phyloP scores from a whole-genome alignment of 805 yeast genomes.

The Hanseniaspora occidentalis region DNA sequence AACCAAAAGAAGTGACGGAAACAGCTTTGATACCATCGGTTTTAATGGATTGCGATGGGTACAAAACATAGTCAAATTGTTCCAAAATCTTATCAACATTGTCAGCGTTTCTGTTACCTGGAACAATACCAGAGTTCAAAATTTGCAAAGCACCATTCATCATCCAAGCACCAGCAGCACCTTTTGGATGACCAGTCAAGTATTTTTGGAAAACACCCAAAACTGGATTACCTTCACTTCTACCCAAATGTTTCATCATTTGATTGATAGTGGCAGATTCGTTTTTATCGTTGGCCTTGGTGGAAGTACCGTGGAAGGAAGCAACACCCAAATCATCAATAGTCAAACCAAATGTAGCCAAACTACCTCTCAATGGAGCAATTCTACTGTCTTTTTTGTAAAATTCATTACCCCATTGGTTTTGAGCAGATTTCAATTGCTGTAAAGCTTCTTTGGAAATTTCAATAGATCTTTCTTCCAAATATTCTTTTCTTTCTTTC shows the following conservation, averaged over 20 bases:
- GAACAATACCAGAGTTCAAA: slow-evolving; percentile 83
- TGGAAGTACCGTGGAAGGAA: slow-evolving; percentile 98
- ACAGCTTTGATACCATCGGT: slow-evolving; percentile 98
- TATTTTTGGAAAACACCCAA: slow-evolving; percentile 97
- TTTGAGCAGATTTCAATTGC: slow-evolving; percentile 81
- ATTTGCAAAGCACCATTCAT: slow-evolving; percentile 95
- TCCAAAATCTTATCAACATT: slow-evolving; percentile 77
- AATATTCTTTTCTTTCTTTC: slow-evolving; percentile 45
- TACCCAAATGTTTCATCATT: slow-evolving; percentile 92
- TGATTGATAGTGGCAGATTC: slow-evolving; percentile 83
- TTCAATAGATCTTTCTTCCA: slow-evolving; percentile 78
- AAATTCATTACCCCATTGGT: slow-evolving; percentile 93
- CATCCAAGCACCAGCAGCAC: slow-evolving; percentile 99
- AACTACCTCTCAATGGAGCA: slow-evolving; percentile 93
- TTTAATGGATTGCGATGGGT: slow-evolving; percentile 85
- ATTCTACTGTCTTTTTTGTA: slow-evolving; percentile 83
- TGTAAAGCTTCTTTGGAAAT: slow-evolving; percentile 71
- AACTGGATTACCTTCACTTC: slow-evolving; percentile 96
- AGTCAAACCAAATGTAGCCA: slow-evolving; percentile 86
- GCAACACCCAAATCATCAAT: slow-evolving; percentile 94
- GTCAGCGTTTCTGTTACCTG: slow-evolving; percentile 98
- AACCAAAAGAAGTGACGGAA: slow-evolving; percentile 94
- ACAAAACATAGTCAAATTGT: slow-evolving; percentile 77
- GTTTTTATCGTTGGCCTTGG: slow-evolving; percentile 97
- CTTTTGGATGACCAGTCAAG: slow-evolving; percentile 99